Percentiles rank a stretch among this genome's conserved stretches.
Evolutionary conservation across 495 filamentous ascomycete species (phyloP).

Genomic region (Astrothelium subdiscretum): DNA sequence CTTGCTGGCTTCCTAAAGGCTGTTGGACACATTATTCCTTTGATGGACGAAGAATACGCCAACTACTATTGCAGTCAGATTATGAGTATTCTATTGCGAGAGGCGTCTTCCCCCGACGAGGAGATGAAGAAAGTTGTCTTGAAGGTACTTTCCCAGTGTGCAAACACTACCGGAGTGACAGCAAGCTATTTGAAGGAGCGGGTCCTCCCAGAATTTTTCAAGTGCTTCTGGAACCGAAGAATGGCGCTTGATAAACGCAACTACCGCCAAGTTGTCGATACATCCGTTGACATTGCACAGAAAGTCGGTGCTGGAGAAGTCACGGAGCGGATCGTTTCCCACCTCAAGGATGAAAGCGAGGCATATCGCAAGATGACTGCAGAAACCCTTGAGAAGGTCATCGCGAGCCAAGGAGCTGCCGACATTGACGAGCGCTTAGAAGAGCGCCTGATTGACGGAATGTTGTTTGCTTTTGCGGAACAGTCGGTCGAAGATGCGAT

Average conservation of each 20-base stretch:
- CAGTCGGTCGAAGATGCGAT: conserved; percentile 94
- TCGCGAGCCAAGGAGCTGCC: conserved; percentile 82
- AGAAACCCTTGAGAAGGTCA: conserved; percentile 91
- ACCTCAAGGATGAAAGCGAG: conserved; percentile 96
- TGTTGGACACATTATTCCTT: conserved; percentile 93
- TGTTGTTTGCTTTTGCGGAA: conserved; percentile 96
- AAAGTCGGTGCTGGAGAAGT: conserved; percentile 96
- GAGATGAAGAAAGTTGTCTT: conserved; percentile 99
- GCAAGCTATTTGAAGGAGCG: conserved; percentile 89
- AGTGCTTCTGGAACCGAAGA: conserved; percentile 94
- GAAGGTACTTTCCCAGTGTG: conserved; percentile 96
- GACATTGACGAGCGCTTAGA: conserved; percentile 89
- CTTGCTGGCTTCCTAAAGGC: conserved; percentile 94
- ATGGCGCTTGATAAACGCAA: conserved; percentile 97
- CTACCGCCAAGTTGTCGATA: conserved; percentile 94
- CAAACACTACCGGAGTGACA: conserved; percentile 88
- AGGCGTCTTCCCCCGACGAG: conserved; percentile 93
- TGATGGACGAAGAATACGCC: conserved; percentile 99
- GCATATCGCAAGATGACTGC: conserved; percentile 98
- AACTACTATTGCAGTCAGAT: conserved; percentile 98
- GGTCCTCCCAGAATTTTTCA: conserved; percentile 93
- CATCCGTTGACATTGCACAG: conserved; percentile 92
- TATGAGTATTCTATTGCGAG: conserved; percentile 94
- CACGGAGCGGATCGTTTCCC: conserved; percentile 80
- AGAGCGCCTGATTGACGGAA: conserved; percentile 87